Evolutionary conservation across 176 grass and related monocot species (phyloP), one percentile per base, ranked within the genome.

Genomic region (Juncus inflexus): DNA sequence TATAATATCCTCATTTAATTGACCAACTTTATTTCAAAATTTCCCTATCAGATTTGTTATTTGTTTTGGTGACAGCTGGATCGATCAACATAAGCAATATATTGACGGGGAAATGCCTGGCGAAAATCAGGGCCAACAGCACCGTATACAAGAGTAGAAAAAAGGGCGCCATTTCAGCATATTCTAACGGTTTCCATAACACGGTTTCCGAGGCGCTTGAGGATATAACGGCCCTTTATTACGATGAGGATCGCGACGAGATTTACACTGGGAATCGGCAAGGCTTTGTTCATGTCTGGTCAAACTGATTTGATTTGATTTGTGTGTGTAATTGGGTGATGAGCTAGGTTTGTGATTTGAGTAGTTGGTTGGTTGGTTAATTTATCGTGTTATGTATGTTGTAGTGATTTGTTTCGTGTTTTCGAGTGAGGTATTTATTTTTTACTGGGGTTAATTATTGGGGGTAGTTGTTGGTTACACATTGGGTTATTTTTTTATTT

Each of bases 81-180:
- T 95, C 90, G 28, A 95, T 95, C 74, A 95, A 95, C 65, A 86
- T 95, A 58, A 95, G 90, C 79, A 89, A 87, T 82, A 95, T 95
- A 78, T 81, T 95, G 70, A 89, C 82, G 28, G 90, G 90, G 9
- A 95, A 95, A 73, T 95, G 90, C 65, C 53, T 95, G 56, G 90
- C 85, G 5, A 95, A 95, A 73, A 83, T 95, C 52, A 84, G 84
- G 15, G 51, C 79, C 2, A 47, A 47, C 9, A 47, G 43, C 9
- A 47, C 69, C 2, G 79, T 42, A 38, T 40, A 71, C 9, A 71
- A 71, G 8, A 71, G 43, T 40, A 10, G 54, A 74, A 83, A 51
- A 67, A 76, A 52, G 61, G 62, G 64, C 35, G 85, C 76, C 79
- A 90, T 9, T 0, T 47, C 43, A 47, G 4, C 43, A 9, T 57